Conservation (phyloP, 2,329 filamentous ascomycete species). For the Talaromyces islandicus region DNA sequence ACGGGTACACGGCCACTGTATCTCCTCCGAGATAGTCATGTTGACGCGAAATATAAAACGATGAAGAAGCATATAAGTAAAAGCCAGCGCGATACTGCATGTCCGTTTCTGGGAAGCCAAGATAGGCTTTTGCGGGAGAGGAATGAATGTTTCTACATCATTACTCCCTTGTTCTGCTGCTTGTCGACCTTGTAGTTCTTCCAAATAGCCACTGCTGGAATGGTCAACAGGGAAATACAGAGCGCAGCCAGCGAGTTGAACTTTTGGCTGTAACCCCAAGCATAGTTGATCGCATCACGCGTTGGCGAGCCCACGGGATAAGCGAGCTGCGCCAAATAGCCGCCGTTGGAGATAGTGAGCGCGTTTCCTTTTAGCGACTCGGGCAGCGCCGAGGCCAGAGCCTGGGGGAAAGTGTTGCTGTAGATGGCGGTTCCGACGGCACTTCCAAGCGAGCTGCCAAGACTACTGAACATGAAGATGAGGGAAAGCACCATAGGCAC, state of each 20-base stretch:
- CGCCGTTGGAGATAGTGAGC: conserved; percentile 19
- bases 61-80: not conserved
- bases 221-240: conserved; percentile 23
- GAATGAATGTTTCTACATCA: conserved; percentile 13
- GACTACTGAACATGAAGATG: conserved; percentile 26
- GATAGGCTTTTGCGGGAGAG: not conserved
- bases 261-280: conserved; percentile 35
- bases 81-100: not conserved
- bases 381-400: conserved; percentile 43
- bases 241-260: conserved; percentile 30
- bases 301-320: conserved; percentile 24
- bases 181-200: conserved; percentile 34
- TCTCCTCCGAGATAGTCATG: not conserved
- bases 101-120: not conserved
- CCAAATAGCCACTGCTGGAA: conserved; percentile 32
- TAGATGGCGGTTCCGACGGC: conserved; percentile 44
- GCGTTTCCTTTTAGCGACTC: conserved; percentile 16
- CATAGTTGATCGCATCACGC: conserved; percentile 30
- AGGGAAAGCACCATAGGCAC: conserved; percentile 42
- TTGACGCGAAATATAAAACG: not conserved
- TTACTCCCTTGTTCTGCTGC: conserved; percentile 34
- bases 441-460: conserved; percentile 30
- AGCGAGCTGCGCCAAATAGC: conserved; percentile 21
- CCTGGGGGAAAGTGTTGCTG: conserved; percentile 49
- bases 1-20: not conserved